phyloP scores from a whole-genome alignment of 441 rosid species.

The Jatropha podagrica region DNA sequence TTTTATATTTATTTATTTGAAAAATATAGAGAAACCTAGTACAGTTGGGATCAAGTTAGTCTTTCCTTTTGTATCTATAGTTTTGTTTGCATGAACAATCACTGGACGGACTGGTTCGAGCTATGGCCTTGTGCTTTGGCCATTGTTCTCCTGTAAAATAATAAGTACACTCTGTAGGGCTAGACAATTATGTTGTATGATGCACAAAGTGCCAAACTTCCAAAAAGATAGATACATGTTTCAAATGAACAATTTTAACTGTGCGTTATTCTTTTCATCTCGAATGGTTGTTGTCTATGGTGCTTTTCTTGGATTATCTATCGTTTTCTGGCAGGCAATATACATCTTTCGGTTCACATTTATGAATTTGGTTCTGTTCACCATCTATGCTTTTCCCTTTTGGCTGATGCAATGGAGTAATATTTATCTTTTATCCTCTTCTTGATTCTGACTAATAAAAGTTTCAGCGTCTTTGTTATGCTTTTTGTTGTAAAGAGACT shows the following conservation, averaged over 20 bases:
- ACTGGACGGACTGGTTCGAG: background rate
- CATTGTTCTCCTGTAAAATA: slow-evolving; percentile 6
- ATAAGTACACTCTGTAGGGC: slow-evolving; percentile 6
- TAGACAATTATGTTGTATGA: background rate
- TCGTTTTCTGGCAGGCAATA: background rate
- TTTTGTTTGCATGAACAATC: background rate
- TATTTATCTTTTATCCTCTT: no score
- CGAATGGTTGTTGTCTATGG: background rate
- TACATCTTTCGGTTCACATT: no score
- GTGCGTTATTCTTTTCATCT: background rate
- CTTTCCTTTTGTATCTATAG: background rate
- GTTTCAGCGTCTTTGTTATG: no score
- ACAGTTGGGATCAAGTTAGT: slow-evolving; percentile 12
- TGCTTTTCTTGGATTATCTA: background rate
- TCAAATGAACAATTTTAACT: background rate
- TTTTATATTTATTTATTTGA: slow-evolving; percentile 2
- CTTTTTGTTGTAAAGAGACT: no score
- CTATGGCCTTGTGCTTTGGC: background rate
- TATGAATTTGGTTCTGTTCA: no score
- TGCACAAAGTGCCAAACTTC: slow-evolving; percentile 12
- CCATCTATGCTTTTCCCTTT: no score
- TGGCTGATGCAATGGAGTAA: no score
- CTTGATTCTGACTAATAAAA: no score
- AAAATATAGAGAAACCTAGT: slow-evolving; percentile 10
- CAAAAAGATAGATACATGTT: background rate